A percentile compares a stretch with the other conserved stretches of the same genome.
Evolutionary conservation across 2,329 filamentous ascomycete species (phyloP).

Genomic region (Chrysoporthe austroafricana): DNA sequence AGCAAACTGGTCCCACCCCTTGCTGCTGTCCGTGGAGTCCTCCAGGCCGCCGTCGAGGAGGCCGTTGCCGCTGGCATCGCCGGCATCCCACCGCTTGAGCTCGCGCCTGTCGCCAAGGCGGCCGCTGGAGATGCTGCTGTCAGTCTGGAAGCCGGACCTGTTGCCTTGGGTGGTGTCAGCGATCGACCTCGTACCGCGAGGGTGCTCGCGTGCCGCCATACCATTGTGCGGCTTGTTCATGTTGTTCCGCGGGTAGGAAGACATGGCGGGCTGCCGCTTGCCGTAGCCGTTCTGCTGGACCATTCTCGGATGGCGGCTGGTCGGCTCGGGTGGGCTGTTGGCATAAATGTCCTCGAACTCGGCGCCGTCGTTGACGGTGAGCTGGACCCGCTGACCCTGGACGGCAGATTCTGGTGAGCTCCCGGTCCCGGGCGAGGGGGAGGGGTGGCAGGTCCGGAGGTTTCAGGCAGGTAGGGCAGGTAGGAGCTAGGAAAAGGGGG

Average conservation of each 20-base stretch:
- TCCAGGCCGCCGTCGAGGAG: conserved; percentile 72
- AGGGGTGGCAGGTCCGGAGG: conserved; percentile 1
- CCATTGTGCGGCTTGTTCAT: conserved; percentile 45
- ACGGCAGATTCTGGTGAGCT: conserved; percentile 23
- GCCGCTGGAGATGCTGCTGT: conserved; percentile 82
- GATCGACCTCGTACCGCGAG: background rate
- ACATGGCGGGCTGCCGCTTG: conserved; percentile 39
- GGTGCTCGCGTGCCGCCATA: conserved; percentile 30
- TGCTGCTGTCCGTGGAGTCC: conserved; percentile 41
- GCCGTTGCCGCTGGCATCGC: conserved; percentile 47
- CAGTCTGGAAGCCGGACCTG: conserved; percentile 76
- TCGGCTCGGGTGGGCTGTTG: conserved; percentile 32
- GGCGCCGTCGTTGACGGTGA: conserved; percentile 35
- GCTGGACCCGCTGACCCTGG: conserved; percentile 39
- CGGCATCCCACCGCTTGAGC: conserved; percentile 76
- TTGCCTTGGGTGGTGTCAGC: conserved; percentile 55
- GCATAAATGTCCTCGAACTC: conserved; percentile 40
- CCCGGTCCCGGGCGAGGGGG: conserved; percentile 20
- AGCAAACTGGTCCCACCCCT: conserved; percentile 88
- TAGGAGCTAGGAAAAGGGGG: conserved; percentile 5
- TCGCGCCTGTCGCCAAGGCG: conserved; percentile 71
- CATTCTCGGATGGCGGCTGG: conserved; percentile 38
- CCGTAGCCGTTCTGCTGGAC: conserved; percentile 40
- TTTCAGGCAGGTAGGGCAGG: conserved; percentile 5
- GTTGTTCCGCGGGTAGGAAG: conserved; percentile 40